Base-by-base conservation (phyloP, 2,329 filamentous ascomycete genomes). In the Epichloe elymi region DNA sequence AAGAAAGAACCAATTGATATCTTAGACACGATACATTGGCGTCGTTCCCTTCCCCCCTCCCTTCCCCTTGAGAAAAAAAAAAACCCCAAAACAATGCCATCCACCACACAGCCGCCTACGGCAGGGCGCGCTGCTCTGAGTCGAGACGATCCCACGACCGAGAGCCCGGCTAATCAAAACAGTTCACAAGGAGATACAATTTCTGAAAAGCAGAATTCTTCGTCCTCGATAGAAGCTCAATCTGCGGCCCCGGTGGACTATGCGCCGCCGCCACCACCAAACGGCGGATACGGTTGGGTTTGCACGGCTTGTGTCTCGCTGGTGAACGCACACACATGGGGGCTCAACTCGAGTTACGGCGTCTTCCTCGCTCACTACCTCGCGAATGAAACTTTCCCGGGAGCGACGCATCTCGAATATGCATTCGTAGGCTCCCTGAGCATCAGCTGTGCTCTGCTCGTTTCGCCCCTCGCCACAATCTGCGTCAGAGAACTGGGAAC, bases 291-390 rank as follows among this genome's bases (percentile, higher is more conserved):
- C 56, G 72, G 70, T 33, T 74, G 70, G 71, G 62, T 73, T 3
- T 69, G 67, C 54, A 66, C 66, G 3, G 59, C 59, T 12, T 65
- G 64, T 51, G 64, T 67, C 17, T 62, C 63, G 35, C 54, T 79
- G 54, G 74, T 85, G 52, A 86, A 85, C 60, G 79, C 74, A 7
- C 83, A 88, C 61, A 87, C 84, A 1, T 88, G 85, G 85, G 85
- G 85, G 7, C 68, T 88, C 54, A 88, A 88, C 62, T 66, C 65
- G 35, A 66, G 59, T 53, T 69, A 68, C 44, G 63, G 64, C 40
- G 74, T 80, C 37, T 81, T 80, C 57, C 69, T 80, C 4, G 76
- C 77, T 4, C 72, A 79, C 57, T 79, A 79, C 53, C 68, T 80
- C 15, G 70, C 74, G 17, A 76, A 75, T 46, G 70, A 80, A 49